Percentiles rank a stretch among this genome's conserved stretches.
Conservation (phyloP, 768 basidiomycete species). For the Mycena maculata region DNA sequence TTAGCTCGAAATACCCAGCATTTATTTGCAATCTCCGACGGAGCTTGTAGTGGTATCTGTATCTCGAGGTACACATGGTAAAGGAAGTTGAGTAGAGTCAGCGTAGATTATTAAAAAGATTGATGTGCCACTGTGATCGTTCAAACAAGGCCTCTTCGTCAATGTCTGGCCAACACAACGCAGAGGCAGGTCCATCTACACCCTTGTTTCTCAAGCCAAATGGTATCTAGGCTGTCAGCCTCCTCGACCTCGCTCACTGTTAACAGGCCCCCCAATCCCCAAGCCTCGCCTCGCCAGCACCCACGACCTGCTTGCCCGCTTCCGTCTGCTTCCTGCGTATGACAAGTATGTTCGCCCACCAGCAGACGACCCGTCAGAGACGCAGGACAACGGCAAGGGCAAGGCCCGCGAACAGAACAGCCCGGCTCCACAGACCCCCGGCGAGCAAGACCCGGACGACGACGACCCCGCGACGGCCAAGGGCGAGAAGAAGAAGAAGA, state of each 20-base stretch:
- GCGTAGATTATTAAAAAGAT: too few species aligned
- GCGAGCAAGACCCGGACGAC: slow-evolving; percentile 57
- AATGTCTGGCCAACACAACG: slow-evolving; percentile 25
- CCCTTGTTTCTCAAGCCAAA: slow-evolving; percentile 24
- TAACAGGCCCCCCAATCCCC: slow-evolving; percentile 47
- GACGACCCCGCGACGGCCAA: slow-evolving; percentile 67
- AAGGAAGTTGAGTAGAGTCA: too few species aligned
- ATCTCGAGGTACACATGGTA: too few species aligned
- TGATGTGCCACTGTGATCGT: too few species aligned
- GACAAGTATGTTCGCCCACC: slow-evolving; percentile 82
- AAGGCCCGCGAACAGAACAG: slow-evolving; percentile 51
- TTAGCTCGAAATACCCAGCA: too few species aligned
- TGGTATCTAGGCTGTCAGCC: background rate
- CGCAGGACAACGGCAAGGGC: slow-evolving; percentile 62
- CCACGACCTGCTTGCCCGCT: slow-evolving; percentile 81
- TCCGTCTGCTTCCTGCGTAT: slow-evolving; percentile 78
- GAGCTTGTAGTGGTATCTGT: too few species aligned
- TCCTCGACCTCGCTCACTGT: background rate
- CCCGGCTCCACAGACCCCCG: slow-evolving; percentile 48
- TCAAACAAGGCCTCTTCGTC: background rate
- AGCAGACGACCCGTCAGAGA: slow-evolving; percentile 43
- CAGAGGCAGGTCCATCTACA: slow-evolving; percentile 33
- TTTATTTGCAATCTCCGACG: too few species aligned
- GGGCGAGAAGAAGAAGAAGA: slow-evolving; percentile 80
- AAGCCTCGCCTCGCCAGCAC: slow-evolving; percentile 75